Conservation (phyloP, 1,284 basidiomycete species). For the Naganishia albida region DNA sequence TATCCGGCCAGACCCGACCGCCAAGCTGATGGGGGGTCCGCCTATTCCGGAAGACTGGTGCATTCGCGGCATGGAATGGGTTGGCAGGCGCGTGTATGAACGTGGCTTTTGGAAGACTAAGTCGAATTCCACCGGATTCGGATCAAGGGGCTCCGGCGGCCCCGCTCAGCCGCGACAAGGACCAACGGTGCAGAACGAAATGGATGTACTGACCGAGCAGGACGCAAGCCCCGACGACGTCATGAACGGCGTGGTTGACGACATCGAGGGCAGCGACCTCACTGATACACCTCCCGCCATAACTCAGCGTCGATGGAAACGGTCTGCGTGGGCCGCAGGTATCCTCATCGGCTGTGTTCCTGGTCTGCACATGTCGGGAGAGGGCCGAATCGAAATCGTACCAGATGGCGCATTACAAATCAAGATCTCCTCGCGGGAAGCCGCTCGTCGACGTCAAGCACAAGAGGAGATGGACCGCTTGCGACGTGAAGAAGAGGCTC, state of each 20-base stretch:
- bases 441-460: constrained; percentile 55
- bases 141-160: constrained; percentile 50
- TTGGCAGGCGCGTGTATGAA: constrained; percentile 81
- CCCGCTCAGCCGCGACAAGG: constrained; percentile 57
- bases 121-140: constrained; percentile 35
- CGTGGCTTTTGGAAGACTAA: constrained; percentile 77
- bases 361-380: constrained; percentile 66
- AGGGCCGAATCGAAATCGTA: constrained; percentile 62
- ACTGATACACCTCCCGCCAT: constrained; percentile 52
- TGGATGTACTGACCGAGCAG: constrained; percentile 74
- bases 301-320: constrained; percentile 64
- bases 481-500: constrained; percentile 35
- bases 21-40: constrained; percentile 55
- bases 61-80: constrained; percentile 92
- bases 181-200: constrained; percentile 62
- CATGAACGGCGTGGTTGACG: constrained; percentile 77
- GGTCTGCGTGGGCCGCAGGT: constrained; percentile 71
- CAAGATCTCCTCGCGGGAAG: constrained; percentile 70
- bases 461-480: constrained; percentile 33
- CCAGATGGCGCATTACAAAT: constrained; percentile 67
- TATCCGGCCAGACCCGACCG: constrained; percentile 61
- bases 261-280: constrained; percentile 58
- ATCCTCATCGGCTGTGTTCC: constrained; percentile 70
- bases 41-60: constrained; percentile 95
- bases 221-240: constrained; percentile 54